A percentile compares a stretch with the other conserved stretches of the same genome.
phyloP scores from a whole-genome alignment of 768 basidiomycete species.

The Tricholoma furcatifolium region DNA sequence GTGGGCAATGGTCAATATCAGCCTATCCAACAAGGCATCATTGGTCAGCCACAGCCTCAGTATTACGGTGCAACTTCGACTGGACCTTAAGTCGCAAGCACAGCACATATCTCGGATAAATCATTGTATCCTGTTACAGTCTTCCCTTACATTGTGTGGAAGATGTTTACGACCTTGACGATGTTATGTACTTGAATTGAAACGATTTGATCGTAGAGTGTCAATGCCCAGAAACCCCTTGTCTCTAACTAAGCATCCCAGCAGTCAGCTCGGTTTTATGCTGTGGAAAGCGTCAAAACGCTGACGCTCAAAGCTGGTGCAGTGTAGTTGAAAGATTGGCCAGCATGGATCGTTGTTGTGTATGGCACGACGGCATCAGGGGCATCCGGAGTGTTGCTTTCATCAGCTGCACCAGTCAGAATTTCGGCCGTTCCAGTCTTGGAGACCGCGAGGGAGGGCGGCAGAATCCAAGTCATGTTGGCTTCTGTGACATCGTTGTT shows the following conservation, averaged over 20 bases:
- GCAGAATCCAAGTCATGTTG: background rate
- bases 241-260: background rate
- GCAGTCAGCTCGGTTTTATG: too few relatives aligned
- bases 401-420: background rate
- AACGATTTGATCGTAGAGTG: background rate
- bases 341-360: background rate
- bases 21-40: conserved; percentile 31
- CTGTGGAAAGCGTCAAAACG: too few relatives aligned
- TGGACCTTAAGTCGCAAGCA: too few relatives aligned
- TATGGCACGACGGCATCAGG: conserved; percentile 1
- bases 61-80: conserved; percentile 42
- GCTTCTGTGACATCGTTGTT: background rate
- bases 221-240: background rate
- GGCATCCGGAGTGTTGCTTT: background rate
- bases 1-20: conserved; percentile 42
- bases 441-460: background rate
- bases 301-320: too few relatives aligned
- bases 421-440: conserved; percentile 2
- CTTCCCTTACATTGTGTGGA: background rate
- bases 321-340: too few relatives aligned
- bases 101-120: background rate
- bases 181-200: too few relatives aligned
- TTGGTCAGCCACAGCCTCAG: conserved; percentile 21
- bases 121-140: background rate
- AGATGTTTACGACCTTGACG: background rate